A percentile compares a stretch with the other conserved stretches of the same genome.
Evolutionary conservation across 1,284 basidiomycete species (phyloP).

Genomic region (Leccinum insolens): DNA sequence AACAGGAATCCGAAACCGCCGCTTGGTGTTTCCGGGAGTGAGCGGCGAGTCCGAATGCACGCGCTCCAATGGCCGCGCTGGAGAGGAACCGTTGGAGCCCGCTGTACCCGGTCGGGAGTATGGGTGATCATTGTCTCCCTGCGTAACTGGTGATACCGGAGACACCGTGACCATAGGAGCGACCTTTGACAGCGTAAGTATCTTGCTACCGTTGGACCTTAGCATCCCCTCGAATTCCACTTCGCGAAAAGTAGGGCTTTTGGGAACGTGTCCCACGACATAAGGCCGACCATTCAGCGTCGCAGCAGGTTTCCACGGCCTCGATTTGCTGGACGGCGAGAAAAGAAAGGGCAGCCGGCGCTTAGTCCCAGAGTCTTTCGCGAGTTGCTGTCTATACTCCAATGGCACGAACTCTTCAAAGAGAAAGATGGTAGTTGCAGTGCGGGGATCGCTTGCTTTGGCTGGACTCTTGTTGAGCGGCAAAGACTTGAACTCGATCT

Average conservation of each 20-base stretch:
- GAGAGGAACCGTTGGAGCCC: conserved; percentile 20
- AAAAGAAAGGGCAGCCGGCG: conserved; percentile 55
- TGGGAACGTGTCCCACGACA: conserved; percentile 67
- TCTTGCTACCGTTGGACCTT: conserved; percentile 60
- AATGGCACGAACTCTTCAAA: conserved; percentile 89
- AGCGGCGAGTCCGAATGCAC: conserved; percentile 32
- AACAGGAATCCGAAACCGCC: conserved; percentile 60
- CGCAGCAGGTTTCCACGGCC: conserved; percentile 75
- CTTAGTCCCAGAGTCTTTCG: conserved; percentile 44
- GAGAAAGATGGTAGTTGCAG: conserved; percentile 64
- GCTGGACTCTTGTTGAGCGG: conserved; percentile 39
- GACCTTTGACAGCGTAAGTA: conserved; percentile 51
- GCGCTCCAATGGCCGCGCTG: conserved; percentile 29
- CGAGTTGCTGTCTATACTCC: conserved; percentile 81
- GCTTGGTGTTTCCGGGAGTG: conserved; percentile 33
- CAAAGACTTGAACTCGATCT: conserved; percentile 85
- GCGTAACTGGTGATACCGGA: conserved; percentile 10
- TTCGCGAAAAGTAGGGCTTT: conserved; percentile 62
- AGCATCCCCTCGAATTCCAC: conserved; percentile 82
- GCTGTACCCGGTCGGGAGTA: conserved; percentile 30
- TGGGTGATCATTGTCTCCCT: conserved; percentile 22
- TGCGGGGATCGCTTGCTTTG: conserved; percentile 51
- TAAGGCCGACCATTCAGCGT: conserved; percentile 79
- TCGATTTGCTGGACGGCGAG: conserved; percentile 44
- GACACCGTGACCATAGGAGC: conserved; percentile 28